Evolutionary conservation across 2,329 filamentous ascomycete species (phyloP), one percentile per base, ranked within the genome.

Genomic region (Aspergillus quadrilineatus): DNA sequence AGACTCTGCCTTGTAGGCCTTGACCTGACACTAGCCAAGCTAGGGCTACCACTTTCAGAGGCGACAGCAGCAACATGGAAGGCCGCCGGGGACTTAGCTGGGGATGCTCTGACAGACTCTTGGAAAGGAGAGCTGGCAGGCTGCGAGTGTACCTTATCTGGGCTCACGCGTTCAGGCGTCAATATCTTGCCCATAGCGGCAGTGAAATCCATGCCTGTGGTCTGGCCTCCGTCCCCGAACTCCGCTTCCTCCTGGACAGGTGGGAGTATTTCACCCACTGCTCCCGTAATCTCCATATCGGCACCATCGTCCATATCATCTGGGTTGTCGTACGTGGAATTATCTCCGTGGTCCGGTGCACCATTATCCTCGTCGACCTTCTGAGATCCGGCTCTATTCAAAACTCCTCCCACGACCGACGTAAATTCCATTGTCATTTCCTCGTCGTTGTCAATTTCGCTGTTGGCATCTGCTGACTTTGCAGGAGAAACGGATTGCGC

Each of bases 141-240:
- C 44, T 81, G 77, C 6, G 69, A 68, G 48, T 86, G 83, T 82
- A 15, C 69, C 39, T 79, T 79, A 36, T 75, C 72, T 48, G 75
- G 75, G 17, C 68, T 68, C 67, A 61, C 70, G 22, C 66, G 58
- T 46, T 71, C 74, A 60, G 71, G 76, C 69, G 67, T 67, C 42
- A 89, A 75, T 50, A 90, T 89, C 7, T 80, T 79, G 8, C 87
- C 87, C 46, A 89, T 76, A 5, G 82, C 83, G 45, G 79, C 79
- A 1, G 87, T 89, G 68, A 89, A 84, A 45, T 89, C 86, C 86
- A 89, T 89, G 0, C 80, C 84, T 69, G 82, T 78, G 1, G 83
- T 85, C 50, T 73, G 65, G 53, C 75, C 75, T 4, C 76, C 75
- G 61, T 64, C 75, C 60, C 61, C 67, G 46, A 57, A 68, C 62